phyloP scores from a whole-genome alignment of 2,329 filamentous ascomycete genomes.

The Penicillium sp. region DNA sequence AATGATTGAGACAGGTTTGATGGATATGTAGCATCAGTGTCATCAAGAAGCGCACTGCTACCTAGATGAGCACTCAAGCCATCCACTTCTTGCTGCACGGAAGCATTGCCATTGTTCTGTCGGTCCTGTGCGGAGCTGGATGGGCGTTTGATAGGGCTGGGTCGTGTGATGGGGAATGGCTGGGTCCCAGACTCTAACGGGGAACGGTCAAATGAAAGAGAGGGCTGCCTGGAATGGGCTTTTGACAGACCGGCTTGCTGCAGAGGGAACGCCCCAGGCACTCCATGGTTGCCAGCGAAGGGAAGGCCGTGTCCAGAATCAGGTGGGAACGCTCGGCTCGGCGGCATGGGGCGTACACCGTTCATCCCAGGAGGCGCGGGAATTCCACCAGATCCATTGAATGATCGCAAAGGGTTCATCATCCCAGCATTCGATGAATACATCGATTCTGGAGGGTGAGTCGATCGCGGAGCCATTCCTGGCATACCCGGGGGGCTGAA shows the following conservation, averaged over 20 bases:
- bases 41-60: constrained; percentile 79
- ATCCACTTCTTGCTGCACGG: constrained; percentile 60
- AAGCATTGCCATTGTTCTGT: constrained; percentile 40
- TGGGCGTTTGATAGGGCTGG: constrained; percentile 83
- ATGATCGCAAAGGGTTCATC: constrained; percentile 55
- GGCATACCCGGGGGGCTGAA: constrained; percentile 56
- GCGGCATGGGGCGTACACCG: constrained; percentile 58
- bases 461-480: constrained; percentile 51
- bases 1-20: constrained; percentile 43
- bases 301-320: constrained; percentile 45
- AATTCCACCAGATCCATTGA: constrained; percentile 54
- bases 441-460: constrained; percentile 53
- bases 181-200: constrained; percentile 59
- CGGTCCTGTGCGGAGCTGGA: constrained; percentile 63
- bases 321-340: constrained; percentile 54
- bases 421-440: constrained; percentile 54
- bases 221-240: constrained; percentile 72
- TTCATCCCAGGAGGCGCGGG: constrained; percentile 57
- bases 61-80: constrained; percentile 76
- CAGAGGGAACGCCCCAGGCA: constrained; percentile 31
- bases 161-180: constrained; percentile 73
- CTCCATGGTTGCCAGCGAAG: constrained; percentile 46
- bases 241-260: constrained; percentile 45
- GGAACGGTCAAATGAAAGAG: constrained; percentile 58
- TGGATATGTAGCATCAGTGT: constrained; percentile 67